Evolutionary conservation across 2,329 filamentous ascomycete genomes (phyloP).

Genomic region (Epichloe sp.): DNA sequence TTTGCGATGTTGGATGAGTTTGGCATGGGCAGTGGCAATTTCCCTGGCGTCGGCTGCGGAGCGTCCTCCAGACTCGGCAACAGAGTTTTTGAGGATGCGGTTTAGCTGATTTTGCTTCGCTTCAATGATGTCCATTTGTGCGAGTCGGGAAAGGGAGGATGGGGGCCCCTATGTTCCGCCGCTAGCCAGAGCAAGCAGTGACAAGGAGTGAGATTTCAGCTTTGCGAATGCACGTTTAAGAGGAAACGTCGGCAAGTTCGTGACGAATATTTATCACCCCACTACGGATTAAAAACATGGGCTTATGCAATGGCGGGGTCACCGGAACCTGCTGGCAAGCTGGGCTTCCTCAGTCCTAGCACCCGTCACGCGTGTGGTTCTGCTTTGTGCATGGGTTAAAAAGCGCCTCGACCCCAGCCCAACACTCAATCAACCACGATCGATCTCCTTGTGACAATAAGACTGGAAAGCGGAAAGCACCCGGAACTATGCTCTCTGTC

Average conservation of each 20-base stretch:
- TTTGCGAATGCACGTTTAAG: too few relatives aligned
- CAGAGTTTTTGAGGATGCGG: conserved; percentile 47
- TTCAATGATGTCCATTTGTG: conserved; percentile 13
- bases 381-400: too few relatives aligned
- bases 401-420: too few relatives aligned
- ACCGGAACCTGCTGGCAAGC: too few relatives aligned
- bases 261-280: background rate
- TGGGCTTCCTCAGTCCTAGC: too few relatives aligned
- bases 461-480: too few relatives aligned
- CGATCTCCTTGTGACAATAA: too few relatives aligned
- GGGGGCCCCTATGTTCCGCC: too few relatives aligned
- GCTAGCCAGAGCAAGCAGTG: background rate
- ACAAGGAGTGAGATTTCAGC: background rate
- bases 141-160: background rate
- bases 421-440: too few relatives aligned
- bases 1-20: conserved; percentile 70
- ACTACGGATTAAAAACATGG: background rate
- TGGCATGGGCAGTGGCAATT: conserved; percentile 70
- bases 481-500: too few relatives aligned
- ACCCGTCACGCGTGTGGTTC: too few relatives aligned
- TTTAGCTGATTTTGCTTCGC: conserved; percentile 27
- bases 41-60: conserved; percentile 34
- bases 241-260: background rate
- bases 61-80: conserved; percentile 10
- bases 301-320: too few relatives aligned